A percentile compares a stretch with the other conserved stretches of the same genome.
Conservation (phyloP, 345 rosid genomes). For the Nasturtium officinale region DNA sequence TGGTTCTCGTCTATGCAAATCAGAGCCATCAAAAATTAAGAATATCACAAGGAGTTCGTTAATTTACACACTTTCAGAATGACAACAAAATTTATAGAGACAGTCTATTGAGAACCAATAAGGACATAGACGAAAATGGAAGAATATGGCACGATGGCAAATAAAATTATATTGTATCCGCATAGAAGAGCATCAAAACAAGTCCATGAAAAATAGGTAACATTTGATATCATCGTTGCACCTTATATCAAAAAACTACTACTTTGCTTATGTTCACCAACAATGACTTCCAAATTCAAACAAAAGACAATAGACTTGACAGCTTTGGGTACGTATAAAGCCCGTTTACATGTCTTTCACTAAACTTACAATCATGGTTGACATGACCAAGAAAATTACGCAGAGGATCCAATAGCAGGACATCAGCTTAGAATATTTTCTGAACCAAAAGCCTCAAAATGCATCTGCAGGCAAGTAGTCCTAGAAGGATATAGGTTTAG, state of each 20-base stretch:
- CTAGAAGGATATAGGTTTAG: slow-evolving; percentile 1
- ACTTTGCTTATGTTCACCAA: neutral
- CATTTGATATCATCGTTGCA: slow-evolving; percentile 14
- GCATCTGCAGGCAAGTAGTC: slow-evolving; percentile 9
- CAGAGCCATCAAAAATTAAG: neutral
- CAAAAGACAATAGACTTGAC: neutral
- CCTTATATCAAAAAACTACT: neutral
- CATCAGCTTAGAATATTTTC: slow-evolving; percentile 11
- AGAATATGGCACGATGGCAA: neutral
- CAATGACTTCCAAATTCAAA: slow-evolving; percentile 3
- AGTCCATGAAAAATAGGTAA: slow-evolving; percentile 5
- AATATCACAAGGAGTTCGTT: slow-evolving; percentile 1
- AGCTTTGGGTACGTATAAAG: slow-evolving; percentile 10
- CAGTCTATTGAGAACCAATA: neutral
- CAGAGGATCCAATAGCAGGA: slow-evolving; percentile 21
- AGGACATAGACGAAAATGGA: neutral
- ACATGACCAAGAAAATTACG: slow-evolving; percentile 17
- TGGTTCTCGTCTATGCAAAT: neutral
- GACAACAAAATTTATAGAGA: neutral
- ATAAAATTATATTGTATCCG: neutral
- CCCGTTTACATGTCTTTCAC: slow-evolving; percentile 18
- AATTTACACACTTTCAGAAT: neutral
- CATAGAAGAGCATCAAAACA: slow-evolving; percentile 9
- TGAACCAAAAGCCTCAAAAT: neutral
- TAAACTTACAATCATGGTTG: slow-evolving; percentile 15